Percentiles rank a stretch among this genome's conserved stretches.
Conservation (phyloP, 176 grass and related monocot genomes). For the Saccharum spontaneum region DNA sequence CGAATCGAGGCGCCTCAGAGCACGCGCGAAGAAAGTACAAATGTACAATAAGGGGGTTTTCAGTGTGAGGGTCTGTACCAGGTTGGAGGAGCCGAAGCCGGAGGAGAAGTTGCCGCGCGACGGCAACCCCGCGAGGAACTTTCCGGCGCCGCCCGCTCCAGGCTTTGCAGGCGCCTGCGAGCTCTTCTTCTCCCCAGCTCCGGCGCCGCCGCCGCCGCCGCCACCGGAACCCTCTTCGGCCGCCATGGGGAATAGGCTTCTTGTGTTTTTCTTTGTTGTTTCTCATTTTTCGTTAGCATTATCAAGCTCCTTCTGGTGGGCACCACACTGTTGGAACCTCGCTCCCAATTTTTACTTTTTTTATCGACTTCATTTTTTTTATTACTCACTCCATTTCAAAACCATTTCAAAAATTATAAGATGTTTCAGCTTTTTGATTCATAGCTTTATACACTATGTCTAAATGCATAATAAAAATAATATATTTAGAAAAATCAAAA, state of each 20-base stretch:
- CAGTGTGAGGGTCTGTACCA: constrained; percentile 31
- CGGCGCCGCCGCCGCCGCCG: neutral
- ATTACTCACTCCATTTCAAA: no score
- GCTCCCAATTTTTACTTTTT: neutral
- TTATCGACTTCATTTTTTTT: neutral
- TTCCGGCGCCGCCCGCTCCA: constrained; percentile 26
- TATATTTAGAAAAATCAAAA: no score
- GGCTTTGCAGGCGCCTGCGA: neutral
- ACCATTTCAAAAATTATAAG: no score
- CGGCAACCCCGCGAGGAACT: constrained; percentile 41
- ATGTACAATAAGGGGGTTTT: neutral
- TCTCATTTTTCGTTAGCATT: neutral
- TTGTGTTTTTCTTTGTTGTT: neutral
- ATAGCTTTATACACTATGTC: no score
- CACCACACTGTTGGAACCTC: neutral
- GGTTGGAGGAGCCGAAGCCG: constrained; percentile 35
- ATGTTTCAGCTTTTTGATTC: no score
- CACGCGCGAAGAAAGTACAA: neutral
- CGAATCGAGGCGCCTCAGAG: neutral
- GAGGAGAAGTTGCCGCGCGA: constrained; percentile 53
- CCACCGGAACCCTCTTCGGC: constrained; percentile 39
- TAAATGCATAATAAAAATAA: no score
- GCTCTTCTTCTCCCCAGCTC: constrained; percentile 15
- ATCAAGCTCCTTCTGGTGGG: neutral
- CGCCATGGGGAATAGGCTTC: constrained; percentile 23